These are phyloP conservation scores for Leishmania gerbilli DNA, from an alignment of 208 protist genomes.

Conservation along the genomic window DNA sequence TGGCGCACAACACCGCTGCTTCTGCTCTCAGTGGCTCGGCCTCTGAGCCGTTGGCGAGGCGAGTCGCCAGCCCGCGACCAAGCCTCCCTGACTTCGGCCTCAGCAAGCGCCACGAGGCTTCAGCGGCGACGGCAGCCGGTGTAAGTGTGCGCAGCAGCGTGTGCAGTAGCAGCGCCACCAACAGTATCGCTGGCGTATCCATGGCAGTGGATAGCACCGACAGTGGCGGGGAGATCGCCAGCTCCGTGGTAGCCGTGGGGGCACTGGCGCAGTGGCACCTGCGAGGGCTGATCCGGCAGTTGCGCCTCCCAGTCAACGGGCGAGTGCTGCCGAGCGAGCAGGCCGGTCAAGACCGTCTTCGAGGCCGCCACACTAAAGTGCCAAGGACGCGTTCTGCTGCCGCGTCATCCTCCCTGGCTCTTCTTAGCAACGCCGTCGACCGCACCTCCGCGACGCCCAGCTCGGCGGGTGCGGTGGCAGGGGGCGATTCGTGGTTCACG, in stretches of 20 bases:
- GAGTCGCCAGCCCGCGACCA: background rate
- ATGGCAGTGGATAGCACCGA: background rate
- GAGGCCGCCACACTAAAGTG: background rate
- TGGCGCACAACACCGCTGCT: background rate
- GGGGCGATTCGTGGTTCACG: slow-evolving; percentile 17
- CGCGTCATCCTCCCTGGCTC: background rate
- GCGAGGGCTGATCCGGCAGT: slow-evolving; percentile 17
- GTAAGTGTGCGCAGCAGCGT: slow-evolving; percentile 9
- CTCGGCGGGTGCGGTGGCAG: slow-evolving; percentile 2
- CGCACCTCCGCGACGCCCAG: slow-evolving; percentile 7
- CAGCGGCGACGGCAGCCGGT: background rate
- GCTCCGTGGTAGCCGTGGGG: slow-evolving; percentile 5
- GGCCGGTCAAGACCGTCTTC: background rate
- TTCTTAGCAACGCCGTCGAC: background rate
- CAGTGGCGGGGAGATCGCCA: background rate
- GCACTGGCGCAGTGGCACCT: slow-evolving; percentile 37
- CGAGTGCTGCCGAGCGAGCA: background rate
- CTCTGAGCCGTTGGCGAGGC: background rate
- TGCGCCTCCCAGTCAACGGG: slow-evolving; percentile 3
- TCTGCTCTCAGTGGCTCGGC: background rate
- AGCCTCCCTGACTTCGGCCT: slow-evolving; percentile 14
- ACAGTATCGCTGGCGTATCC: background rate
- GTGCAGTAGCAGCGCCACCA: background rate
- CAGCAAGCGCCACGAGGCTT: background rate
- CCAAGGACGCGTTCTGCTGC: background rate